phyloP scores from a whole-genome alignment of 352 stramenopile genomes.

The Peronosclerospora sorghi region DNA sequence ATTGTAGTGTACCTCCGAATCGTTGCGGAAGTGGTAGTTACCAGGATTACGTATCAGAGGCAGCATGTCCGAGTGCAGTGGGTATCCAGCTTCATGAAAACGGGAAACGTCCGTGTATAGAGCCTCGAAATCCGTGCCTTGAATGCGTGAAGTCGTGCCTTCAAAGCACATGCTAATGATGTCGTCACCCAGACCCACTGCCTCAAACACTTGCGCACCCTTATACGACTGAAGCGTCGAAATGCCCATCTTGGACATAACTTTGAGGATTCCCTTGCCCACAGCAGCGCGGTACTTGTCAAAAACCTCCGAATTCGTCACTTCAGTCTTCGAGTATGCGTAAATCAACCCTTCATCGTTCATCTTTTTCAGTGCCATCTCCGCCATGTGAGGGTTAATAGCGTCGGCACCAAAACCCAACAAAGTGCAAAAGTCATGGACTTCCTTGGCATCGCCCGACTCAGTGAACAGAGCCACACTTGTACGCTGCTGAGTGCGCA shows the following conservation, averaged over 20 bases:
- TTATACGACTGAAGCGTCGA: constrained; percentile 92
- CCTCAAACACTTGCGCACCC: constrained; percentile 94
- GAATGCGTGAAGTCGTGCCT: constrained; percentile 84
- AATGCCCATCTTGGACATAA: constrained; percentile 95
- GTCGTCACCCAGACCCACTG: constrained; percentile 87
- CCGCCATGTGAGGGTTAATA: constrained; percentile 93
- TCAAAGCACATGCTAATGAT: constrained; percentile 86
- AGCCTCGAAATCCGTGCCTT: constrained; percentile 90
- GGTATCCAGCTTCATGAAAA: constrained; percentile 88
- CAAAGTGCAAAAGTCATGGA: constrained; percentile 92
- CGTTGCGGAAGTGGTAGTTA: constrained; percentile 92
- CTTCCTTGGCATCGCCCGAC: constrained; percentile 91
- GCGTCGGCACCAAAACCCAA: constrained; percentile 92
- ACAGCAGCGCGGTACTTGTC: constrained; percentile 57
- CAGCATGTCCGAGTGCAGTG: constrained; percentile 51
- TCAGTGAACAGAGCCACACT: constrained; percentile 89
- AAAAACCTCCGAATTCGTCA: constrained; percentile 49
- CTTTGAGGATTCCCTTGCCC: constrained; percentile 61
- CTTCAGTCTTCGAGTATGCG: constrained; percentile 43
- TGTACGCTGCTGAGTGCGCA: constrained; percentile 87
- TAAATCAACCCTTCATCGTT: constrained; percentile 85
- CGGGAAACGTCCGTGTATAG: constrained; percentile 91
- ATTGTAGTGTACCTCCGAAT: constrained; percentile 94
- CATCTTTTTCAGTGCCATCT: constrained; percentile 92
- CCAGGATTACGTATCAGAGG: constrained; percentile 91